Evolutionary conservation across 495 filamentous ascomycete species (phyloP).

Genomic region (Tuber melanosporum): DNA sequence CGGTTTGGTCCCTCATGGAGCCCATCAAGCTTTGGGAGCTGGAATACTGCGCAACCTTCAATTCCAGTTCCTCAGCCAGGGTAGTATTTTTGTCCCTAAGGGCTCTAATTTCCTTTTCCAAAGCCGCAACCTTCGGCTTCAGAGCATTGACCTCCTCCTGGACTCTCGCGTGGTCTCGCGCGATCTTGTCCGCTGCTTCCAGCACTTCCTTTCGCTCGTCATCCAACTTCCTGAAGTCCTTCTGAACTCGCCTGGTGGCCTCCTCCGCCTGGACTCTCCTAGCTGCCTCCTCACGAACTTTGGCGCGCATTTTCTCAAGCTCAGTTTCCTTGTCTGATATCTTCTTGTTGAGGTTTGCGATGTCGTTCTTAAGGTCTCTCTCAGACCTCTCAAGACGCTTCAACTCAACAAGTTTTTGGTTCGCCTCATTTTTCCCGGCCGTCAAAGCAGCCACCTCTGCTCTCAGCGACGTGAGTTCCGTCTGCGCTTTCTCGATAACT

Average conservation of each 20-base stretch:
- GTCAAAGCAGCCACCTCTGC: conserved; percentile 69
- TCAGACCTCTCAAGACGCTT: conserved; percentile 70
- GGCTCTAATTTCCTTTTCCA: conserved; percentile 63
- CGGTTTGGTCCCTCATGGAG: conserved; percentile 85
- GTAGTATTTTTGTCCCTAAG: conserved; percentile 58
- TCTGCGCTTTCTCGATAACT: conserved; percentile 74
- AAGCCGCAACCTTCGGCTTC: conserved; percentile 57
- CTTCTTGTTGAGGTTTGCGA: conserved; percentile 61
- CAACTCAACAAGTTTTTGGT: conserved; percentile 60
- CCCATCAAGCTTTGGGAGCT: conserved; percentile 77
- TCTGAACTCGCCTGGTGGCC: conserved; percentile 58
- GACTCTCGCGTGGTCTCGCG: conserved; percentile 60
- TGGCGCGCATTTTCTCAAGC: conserved; percentile 66
- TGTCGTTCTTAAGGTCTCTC: conserved; percentile 68
- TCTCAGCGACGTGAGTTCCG: conserved; percentile 69
- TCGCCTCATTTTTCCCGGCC: conserved; percentile 63
- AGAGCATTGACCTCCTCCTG: conserved; percentile 63
- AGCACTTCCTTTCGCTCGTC: conserved; percentile 68
- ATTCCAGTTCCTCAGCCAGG: conserved; percentile 72
- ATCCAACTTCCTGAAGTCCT: conserved; percentile 68
- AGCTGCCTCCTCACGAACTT: conserved; percentile 65
- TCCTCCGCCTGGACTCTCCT: conserved; percentile 70
- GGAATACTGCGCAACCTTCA: conserved; percentile 77
- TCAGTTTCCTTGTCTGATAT: conserved; percentile 67
- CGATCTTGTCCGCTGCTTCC: conserved; percentile 61